These are phyloP conservation scores for Cryphonectria parasitica DNA, from an alignment of 2,329 filamentous ascomycete species.

Conservation along the genomic window DNA sequence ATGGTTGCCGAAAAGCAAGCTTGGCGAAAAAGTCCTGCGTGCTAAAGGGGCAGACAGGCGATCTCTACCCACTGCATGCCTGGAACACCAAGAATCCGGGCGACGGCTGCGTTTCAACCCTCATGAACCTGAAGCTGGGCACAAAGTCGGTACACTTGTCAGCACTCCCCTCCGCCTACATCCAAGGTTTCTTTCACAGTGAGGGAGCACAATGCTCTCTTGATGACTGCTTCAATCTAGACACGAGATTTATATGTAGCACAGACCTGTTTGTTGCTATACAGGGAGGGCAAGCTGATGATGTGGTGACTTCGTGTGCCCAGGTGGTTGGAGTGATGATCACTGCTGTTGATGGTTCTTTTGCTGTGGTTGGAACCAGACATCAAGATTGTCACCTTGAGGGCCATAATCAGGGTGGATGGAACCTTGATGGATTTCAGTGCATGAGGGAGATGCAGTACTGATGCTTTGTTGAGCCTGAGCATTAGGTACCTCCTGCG, in stretches of 20 bases:
- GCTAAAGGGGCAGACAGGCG: background rate
- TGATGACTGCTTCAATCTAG: background rate
- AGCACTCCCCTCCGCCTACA: no score
- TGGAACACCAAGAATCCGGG: background rate
- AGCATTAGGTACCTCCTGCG: background rate
- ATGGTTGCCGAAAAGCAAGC: background rate
- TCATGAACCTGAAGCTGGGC: background rate
- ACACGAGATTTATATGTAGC: background rate
- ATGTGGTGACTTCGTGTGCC: no score
- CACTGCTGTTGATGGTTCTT: background rate
- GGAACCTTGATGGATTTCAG: background rate
- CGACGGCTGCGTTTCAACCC: background rate
- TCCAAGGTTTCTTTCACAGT: no score
- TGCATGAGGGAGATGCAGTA: background rate
- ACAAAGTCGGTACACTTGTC: background rate
- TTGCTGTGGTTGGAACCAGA: background rate
- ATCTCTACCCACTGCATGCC: background rate
- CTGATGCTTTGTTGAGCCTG: background rate
- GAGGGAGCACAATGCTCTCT: no score
- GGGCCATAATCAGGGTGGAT: background rate
- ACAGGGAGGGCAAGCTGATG: background rate
- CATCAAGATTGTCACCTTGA: background rate
- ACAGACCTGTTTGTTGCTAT: background rate
- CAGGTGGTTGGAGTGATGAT: no score
- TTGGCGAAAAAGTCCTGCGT: background rate